These are phyloP conservation scores for Lasiodiplodia sp. DNA, from an alignment of 2,329 filamentous ascomycete genomes.

Conservation along the genomic window DNA sequence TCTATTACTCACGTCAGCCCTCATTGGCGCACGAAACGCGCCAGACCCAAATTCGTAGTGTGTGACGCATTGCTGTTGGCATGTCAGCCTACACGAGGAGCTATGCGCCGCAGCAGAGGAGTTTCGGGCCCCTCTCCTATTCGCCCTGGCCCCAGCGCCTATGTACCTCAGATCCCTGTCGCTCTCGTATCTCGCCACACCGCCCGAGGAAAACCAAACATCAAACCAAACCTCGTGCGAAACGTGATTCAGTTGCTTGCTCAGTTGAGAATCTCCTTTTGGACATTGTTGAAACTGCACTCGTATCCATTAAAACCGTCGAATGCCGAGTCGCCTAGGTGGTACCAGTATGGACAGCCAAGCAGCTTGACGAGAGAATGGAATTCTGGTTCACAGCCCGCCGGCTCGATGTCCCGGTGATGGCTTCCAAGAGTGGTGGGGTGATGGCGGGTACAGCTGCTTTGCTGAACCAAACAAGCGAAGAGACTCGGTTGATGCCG, in stretches of 20 bases:
- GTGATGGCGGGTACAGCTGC: background rate
- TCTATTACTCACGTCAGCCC: background rate
- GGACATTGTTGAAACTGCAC: background rate
- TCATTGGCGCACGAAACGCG: background rate
- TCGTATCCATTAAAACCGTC: background rate
- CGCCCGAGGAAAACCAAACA: constrained; percentile 1
- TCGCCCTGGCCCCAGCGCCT: constrained; percentile 13
- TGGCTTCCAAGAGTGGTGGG: background rate
- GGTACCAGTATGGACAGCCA: background rate
- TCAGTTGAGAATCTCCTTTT: background rate
- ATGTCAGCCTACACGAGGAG: background rate
- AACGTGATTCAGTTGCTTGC: background rate
- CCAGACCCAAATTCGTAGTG: background rate
- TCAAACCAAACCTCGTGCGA: background rate
- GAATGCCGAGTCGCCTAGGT: background rate
- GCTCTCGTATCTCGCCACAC: constrained; percentile 4
- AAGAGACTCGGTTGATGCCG: background rate
- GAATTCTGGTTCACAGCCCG: background rate
- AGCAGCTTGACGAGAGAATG: background rate
- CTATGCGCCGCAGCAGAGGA: constrained; percentile 8
- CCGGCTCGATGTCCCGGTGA: background rate
- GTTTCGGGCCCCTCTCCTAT: constrained; percentile 25
- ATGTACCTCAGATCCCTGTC: background rate
- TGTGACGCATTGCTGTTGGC: background rate
- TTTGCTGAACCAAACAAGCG: background rate